A percentile compares a stretch with the other conserved stretches of the same genome.
Evolutionary conservation across 2,329 filamentous ascomycete species (phyloP).

Genomic region (Clonostachys solani): DNA sequence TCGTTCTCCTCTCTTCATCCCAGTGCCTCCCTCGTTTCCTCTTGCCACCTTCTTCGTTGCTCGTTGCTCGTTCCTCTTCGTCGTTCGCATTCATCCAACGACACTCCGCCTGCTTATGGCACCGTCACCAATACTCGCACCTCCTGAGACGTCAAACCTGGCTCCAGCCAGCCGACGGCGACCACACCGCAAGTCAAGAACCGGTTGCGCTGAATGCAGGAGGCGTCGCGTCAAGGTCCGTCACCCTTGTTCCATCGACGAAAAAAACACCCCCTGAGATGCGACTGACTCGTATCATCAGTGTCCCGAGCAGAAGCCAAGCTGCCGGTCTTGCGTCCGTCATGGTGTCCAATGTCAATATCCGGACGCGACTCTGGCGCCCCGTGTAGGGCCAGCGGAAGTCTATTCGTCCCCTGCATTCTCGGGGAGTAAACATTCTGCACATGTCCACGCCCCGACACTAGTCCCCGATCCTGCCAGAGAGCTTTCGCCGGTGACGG

Average conservation of each 20-base stretch:
- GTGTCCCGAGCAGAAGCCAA: slow-evolving; percentile 8
- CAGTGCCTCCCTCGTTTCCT: too few species aligned
- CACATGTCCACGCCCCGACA: too few species aligned
- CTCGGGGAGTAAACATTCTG: too few species aligned
- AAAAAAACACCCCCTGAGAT: background rate
- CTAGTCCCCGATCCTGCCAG: background rate
- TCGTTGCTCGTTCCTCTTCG: background rate
- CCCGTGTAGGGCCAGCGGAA: background rate
- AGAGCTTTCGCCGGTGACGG: too few species aligned
- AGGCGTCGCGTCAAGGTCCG: slow-evolving; percentile 9
- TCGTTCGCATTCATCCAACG: background rate
- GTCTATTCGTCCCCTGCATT: background rate
- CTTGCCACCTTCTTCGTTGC: background rate
- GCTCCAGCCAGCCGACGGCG: slow-evolving; percentile 1
- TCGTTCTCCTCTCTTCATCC: too few species aligned
- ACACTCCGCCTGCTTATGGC: background rate
- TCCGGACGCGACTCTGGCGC: background rate
- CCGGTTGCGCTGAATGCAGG: slow-evolving; percentile 7
- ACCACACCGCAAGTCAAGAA: slow-evolving; percentile 7
- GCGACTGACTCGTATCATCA: background rate
- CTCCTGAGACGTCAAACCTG: background rate
- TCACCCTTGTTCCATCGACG: background rate
- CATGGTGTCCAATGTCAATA: slow-evolving; percentile 4
- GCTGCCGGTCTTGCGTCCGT: slow-evolving; percentile 5
- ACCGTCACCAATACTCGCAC: background rate